Evolutionary conservation across 257 asterid genomes (phyloP), one percentile per base, ranked within the genome.

Genomic region (Nicotiana undulata): DNA sequence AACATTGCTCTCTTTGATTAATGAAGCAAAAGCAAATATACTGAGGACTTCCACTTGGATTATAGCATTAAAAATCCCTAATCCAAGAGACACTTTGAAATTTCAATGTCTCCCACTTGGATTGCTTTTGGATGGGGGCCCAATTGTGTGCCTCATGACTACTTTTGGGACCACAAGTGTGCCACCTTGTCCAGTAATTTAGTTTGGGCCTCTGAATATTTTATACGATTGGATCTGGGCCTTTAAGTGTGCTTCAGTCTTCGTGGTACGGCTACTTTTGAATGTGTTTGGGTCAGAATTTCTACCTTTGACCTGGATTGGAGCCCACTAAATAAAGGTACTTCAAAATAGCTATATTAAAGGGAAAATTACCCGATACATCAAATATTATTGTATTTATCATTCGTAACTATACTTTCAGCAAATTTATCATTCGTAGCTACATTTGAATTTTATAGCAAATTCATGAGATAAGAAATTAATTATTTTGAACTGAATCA

Each of bases 91-190:
- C 90, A 85, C 53, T 44, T 52, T 31, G 75, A 81, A 78, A 82
- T 72, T 76, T 56, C 46, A 34, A 5, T 85, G 88, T 87, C 84
- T 81, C 87, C 90, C 83, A 75, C 37, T 76, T 55, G 80, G 76
- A 77, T 72, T 82, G n/a, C 44, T 9, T 16, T 31, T 28, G 72
- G 82, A 77, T 18, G 10, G 70, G 88, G 91, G 76, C 34, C 89
- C 88, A 75, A 44, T 46, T 51, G 26, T 51, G 26, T 29, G 32
- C 82, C 81, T 75, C 22, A 13, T 60, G 18, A 13, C 77, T 83
- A 34, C 24, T 68, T 4, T 44, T 20, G 89, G 84, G 89, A 77
- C 88, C 89, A 81, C 81, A 4, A 17, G 34, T 32, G 37, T 15
- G 75, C 60, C 74, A 26, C 55, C 58, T 77, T 59, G 58, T 61